Conservation (phyloP, 805 yeast genomes). For the Kregervanrija delftensis region DNA sequence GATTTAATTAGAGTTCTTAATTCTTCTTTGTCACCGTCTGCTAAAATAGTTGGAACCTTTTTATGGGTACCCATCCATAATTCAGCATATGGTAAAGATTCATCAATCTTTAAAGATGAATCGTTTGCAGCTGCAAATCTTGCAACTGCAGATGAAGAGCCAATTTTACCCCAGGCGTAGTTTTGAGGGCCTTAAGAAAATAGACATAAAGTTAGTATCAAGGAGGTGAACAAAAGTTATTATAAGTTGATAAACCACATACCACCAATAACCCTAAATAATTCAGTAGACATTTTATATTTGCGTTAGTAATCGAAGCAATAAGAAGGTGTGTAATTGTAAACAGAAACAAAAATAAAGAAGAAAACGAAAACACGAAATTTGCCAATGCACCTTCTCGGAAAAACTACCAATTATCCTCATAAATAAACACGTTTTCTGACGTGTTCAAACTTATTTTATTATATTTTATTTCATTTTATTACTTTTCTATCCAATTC, state of each 20-base stretch:
- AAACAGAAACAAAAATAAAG: neutral
- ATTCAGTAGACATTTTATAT: conserved; percentile 17
- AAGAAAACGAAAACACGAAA: neutral
- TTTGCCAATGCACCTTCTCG: neutral
- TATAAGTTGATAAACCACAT: conserved; percentile 6
- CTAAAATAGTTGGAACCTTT: conserved; percentile 69
- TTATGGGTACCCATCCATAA: conserved; percentile 99
- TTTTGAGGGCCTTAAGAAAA: conserved; percentile 27
- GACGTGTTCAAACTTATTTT: no score
- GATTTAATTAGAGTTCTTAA: conserved; percentile 62
- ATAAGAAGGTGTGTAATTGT: neutral
- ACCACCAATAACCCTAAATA: conserved; percentile 30
- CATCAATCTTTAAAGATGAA: conserved; percentile 50
- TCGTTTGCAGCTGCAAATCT: conserved; percentile 71
- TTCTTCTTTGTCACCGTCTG: conserved; percentile 39
- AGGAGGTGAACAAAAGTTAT: no score
- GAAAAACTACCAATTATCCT: no score
- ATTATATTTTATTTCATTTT: no score
- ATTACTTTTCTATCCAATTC: no score
- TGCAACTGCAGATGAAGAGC: conserved; percentile 83
- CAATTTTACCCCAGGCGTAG: conserved; percentile 56
- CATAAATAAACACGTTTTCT: no score
- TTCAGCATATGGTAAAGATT: conserved; percentile 86
- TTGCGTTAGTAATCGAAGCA: neutral
- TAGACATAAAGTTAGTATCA: neutral